Base-by-base conservation (phyloP, 1,284 basidiomycete species). In the Chondrostereum purpureum region DNA sequence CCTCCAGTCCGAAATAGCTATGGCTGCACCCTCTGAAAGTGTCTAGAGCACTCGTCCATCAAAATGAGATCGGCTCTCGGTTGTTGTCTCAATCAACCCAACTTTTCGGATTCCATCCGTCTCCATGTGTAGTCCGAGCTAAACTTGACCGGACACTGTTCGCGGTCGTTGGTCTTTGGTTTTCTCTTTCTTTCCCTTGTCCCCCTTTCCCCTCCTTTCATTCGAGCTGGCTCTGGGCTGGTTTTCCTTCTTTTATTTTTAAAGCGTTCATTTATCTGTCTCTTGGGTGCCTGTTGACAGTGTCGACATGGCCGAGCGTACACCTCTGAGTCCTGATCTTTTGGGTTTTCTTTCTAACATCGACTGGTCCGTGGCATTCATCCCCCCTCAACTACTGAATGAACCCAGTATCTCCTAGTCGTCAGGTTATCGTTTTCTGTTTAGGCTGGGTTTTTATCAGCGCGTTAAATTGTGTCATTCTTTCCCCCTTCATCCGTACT, bases 391-490 rank as follows among this genome's bases (percentile, higher is more conserved):
- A n/a, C n/a, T n/a, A n/a, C n/a, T n/a, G n/a, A n/a, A 43, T 14
- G 4, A 34, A 11, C 21, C 18, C 11, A 5, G 13, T 3, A 14
- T 20, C n/a, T n/a, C n/a, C 3, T 35, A 49, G 48, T 22, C 49
- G 22, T 19, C 35, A 33, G 3, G 38, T 45, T 27, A 55, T 66
- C 22, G 57, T 67, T 5, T 78, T 78, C 55, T 71, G 73, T 43
- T 61, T 76, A 13, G 76, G 75, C 39, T 70, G 69, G 58, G 70
- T 73, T 3, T 75, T 76, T 53, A 61, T 74, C 39, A 62, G 62
- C 50, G 68, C 72, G 47, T 41, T 73, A 6, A 61, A 63, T 14
- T 63, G 65, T 51, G 53, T 70, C 19, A 50, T 57, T 34, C 58
- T 53, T 5, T 58, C 53, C 16, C 47, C 53, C 13, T 49, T 54